Evolutionary conservation across 345 rosid genomes (phyloP).

Genomic region (Eucalyptus pauciflora): DNA sequence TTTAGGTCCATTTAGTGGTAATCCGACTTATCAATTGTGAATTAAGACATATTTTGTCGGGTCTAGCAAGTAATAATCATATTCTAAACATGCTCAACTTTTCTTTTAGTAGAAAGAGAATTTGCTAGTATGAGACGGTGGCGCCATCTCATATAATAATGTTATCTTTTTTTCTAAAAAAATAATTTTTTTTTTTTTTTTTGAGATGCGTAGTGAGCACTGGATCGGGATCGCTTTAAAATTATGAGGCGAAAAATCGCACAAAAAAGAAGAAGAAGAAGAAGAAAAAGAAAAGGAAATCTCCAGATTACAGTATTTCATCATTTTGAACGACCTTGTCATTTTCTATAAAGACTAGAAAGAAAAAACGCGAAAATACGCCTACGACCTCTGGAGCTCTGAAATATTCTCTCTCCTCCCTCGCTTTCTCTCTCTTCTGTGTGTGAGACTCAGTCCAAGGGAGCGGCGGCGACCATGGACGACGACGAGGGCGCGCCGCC

Average conservation of each 20-base stretch:
- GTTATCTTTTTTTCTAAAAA: neutral
- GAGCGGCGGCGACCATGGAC: neutral
- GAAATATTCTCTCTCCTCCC: neutral
- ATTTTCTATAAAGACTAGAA: neutral
- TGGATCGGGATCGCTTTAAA: neutral
- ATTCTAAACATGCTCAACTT: neutral
- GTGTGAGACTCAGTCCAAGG: neutral
- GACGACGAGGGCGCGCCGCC: neutral
- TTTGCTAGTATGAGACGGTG: neutral
- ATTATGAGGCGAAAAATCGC: neutral
- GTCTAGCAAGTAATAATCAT: neutral
- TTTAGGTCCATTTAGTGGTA: too few species aligned
- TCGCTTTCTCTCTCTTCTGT: neutral
- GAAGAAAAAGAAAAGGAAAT: neutral
- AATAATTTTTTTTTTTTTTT: neutral
- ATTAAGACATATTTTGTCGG: neutral
- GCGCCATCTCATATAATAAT: neutral
- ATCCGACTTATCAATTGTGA: neutral
- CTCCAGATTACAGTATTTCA: neutral
- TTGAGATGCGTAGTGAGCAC: neutral
- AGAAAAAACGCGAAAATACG: neutral
- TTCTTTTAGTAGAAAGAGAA: neutral
- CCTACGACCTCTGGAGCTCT: neutral
- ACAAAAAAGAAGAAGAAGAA: neutral
- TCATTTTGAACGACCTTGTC: neutral